A percentile compares a stretch with the other conserved stretches of the same genome.
These are phyloP conservation scores for Prunus fruticosa DNA, from an alignment of 306 rosid species.

Conservation along the genomic window DNA sequence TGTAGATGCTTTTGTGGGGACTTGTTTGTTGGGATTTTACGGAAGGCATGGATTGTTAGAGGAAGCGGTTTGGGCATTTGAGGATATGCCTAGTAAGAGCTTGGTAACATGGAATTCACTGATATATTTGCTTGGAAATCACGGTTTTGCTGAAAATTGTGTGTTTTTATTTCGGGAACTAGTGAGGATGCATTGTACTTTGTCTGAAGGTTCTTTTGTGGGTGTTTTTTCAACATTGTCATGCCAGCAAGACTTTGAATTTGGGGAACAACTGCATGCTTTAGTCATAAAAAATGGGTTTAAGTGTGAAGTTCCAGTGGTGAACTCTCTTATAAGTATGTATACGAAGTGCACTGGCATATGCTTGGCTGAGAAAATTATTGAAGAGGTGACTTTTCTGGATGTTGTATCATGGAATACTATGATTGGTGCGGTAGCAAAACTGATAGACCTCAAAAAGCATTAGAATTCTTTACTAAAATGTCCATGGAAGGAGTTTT, in stretches of 20 bases:
- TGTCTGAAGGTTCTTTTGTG: slow-evolving; percentile 59
- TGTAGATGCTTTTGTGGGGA: slow-evolving; percentile 65
- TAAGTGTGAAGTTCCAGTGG: slow-evolving; percentile 34
- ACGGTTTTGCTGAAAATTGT: slow-evolving; percentile 50
- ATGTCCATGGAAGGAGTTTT: slow-evolving; percentile 42
- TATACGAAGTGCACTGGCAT: slow-evolving; percentile 51
- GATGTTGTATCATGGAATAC: slow-evolving; percentile 64
- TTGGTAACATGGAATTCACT: slow-evolving; percentile 78
- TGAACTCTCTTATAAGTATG: slow-evolving; percentile 51
- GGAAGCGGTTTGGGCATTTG: slow-evolving; percentile 53
- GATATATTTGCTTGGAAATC: slow-evolving; percentile 49
- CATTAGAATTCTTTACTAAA: slow-evolving; percentile 41
- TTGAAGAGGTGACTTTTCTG: slow-evolving; percentile 38
- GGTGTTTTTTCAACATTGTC: slow-evolving; percentile 53
- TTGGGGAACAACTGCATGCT: slow-evolving; percentile 53
- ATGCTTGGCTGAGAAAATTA: slow-evolving; percentile 43
- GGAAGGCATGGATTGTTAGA: slow-evolving; percentile 51
- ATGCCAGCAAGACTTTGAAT: slow-evolving; percentile 42
- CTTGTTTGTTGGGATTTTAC: slow-evolving; percentile 61
- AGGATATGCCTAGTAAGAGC: slow-evolving; percentile 58
- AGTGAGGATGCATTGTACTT: slow-evolving; percentile 31
- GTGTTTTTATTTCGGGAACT: slow-evolving; percentile 52
- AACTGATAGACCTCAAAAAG: slow-evolving; percentile 38
- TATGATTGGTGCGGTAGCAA: slow-evolving; percentile 43
- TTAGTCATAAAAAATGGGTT: slow-evolving; percentile 57